Percentiles rank a stretch among this genome's conserved stretches.
Evolutionary conservation across 1,139 yeast species (phyloP).

Genomic region (Arxiozyma slooffiae): DNA sequence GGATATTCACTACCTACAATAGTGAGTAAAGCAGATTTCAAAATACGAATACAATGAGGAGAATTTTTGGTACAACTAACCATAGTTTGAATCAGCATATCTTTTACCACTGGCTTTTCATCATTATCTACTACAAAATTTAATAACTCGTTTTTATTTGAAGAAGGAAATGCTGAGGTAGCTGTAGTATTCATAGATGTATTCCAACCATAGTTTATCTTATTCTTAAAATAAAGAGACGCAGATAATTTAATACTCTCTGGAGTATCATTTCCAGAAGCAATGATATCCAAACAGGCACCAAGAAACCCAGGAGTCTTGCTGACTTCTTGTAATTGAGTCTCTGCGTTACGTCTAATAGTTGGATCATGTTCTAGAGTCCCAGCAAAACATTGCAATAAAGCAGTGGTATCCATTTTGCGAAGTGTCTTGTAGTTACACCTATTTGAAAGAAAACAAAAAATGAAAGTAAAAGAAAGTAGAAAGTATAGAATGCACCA

Average conservation of each 20-base stretch:
- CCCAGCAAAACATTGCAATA: slow-evolving; percentile 72
- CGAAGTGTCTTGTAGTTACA: neutral
- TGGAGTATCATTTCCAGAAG: slow-evolving; percentile 41
- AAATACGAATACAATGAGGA: slow-evolving; percentile 31
- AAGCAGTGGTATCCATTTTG: slow-evolving; percentile 53
- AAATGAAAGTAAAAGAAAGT: neutral
- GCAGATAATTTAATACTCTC: slow-evolving; percentile 63
- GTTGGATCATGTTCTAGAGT: slow-evolving; percentile 64
- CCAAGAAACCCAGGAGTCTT: slow-evolving; percentile 62
- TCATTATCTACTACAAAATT: slow-evolving; percentile 43
- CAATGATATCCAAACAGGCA: slow-evolving; percentile 70
- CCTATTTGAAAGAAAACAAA: neutral
- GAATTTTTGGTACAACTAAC: slow-evolving; percentile 35
- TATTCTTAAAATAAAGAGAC: slow-evolving; percentile 79
- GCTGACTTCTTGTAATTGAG: slow-evolving; percentile 49
- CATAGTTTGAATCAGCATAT: slow-evolving; percentile 38
- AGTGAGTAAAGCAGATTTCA: slow-evolving; percentile 53
- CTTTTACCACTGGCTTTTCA: slow-evolving; percentile 66
- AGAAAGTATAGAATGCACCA: neutral
- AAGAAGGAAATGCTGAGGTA: neutral
- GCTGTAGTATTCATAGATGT: slow-evolving; percentile 14
- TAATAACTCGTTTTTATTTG: slow-evolving; percentile 26
- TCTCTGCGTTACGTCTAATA: slow-evolving; percentile 61
- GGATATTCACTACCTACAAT: slow-evolving; percentile 67
- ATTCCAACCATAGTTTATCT: slow-evolving; percentile 58